These are phyloP conservation scores for Exophiala phaeomuriformis DNA, from an alignment of 2,329 filamentous ascomycete species.

Conservation along the genomic window DNA sequence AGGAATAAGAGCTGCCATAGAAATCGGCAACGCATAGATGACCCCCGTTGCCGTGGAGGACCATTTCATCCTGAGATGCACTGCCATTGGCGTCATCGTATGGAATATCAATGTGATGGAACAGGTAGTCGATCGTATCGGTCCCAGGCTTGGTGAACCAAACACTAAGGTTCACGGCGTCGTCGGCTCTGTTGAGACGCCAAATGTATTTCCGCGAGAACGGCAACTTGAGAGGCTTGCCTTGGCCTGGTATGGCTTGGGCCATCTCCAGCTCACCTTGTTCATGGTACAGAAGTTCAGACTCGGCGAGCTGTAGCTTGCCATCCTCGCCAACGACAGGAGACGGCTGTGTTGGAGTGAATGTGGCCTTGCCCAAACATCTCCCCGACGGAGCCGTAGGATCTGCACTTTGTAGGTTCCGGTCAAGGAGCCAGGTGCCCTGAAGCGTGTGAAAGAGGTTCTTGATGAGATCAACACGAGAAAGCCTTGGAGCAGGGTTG, in stretches of 20 bases:
- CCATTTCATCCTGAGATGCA: conserved; percentile 9
- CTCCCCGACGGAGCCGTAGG: conserved; percentile 37
- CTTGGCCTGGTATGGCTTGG: conserved; percentile 27
- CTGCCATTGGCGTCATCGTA: conserved; percentile 19
- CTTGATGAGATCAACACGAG: not conserved
- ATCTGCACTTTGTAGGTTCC: conserved; percentile 37
- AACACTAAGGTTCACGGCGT: conserved; percentile 32
- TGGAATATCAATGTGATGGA: conserved; percentile 36
- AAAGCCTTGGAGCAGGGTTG: too few relatives aligned
- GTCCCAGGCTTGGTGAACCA: conserved; percentile 40
- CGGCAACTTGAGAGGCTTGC: conserved; percentile 14
- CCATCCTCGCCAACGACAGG: conserved; percentile 23
- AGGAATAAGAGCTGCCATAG: conserved; percentile 41
- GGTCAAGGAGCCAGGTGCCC: conserved; percentile 34
- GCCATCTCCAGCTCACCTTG: conserved; percentile 36
- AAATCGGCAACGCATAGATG: conserved; percentile 43
- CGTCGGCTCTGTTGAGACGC: conserved; percentile 30
- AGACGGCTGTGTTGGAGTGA: conserved; percentile 29
- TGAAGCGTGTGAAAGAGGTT: conserved; percentile 20
- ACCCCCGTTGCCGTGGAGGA: conserved; percentile 36
- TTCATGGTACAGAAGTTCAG: conserved; percentile 37
- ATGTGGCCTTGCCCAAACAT: conserved; percentile 36
- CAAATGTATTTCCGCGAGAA: conserved; percentile 40
- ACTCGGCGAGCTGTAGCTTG: conserved; percentile 26
- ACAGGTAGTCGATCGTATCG: conserved; percentile 38